phyloP scores from a whole-genome alignment of 1,284 basidiomycete genomes.

The Moesziomyces antarcticus region DNA sequence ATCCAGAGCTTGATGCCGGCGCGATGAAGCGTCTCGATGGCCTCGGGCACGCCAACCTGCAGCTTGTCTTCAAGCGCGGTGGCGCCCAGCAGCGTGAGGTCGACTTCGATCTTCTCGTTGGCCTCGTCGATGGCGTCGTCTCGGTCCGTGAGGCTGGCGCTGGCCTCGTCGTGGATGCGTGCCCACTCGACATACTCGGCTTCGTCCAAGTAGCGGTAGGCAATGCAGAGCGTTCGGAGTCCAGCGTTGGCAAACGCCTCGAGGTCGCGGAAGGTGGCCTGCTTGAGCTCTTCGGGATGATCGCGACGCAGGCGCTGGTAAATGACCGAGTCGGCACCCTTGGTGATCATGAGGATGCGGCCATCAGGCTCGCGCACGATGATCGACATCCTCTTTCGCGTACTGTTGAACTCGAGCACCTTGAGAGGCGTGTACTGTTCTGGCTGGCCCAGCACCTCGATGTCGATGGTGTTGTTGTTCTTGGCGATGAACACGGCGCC shows the following conservation, averaged over 20 bases:
- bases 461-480: conserved; percentile 80
- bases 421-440: conserved; percentile 85
- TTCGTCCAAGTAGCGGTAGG: conserved; percentile 81
- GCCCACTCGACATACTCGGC: conserved; percentile 87
- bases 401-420: conserved; percentile 90
- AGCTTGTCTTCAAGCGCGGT: conserved; percentile 97
- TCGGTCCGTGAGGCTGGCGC: conserved; percentile 78
- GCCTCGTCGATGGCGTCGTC: conserved; percentile 92
- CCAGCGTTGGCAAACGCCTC: conserved; percentile 93
- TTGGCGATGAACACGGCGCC: conserved; percentile 90
- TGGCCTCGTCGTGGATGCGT: conserved; percentile 82
- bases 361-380: conserved; percentile 86
- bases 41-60: conserved; percentile 94
- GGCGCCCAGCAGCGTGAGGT: conserved; percentile 85
- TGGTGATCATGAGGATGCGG: conserved; percentile 85
- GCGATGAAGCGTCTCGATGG: conserved; percentile 88
- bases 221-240: conserved; percentile 88
- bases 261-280: conserved; percentile 84
- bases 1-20: conserved; percentile 99
- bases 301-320: conserved; percentile 82
- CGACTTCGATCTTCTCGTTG: conserved; percentile 84
- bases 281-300: conserved; percentile 81
- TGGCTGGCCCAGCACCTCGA: conserved; percentile 88
- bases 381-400: conserved; percentile 92
- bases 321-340: conserved; percentile 96